Percentiles rank a stretch among this genome's conserved stretches.
Evolutionary conservation across 139 green algal species (phyloP).

Genomic region (Pleodorina starrii): DNA sequence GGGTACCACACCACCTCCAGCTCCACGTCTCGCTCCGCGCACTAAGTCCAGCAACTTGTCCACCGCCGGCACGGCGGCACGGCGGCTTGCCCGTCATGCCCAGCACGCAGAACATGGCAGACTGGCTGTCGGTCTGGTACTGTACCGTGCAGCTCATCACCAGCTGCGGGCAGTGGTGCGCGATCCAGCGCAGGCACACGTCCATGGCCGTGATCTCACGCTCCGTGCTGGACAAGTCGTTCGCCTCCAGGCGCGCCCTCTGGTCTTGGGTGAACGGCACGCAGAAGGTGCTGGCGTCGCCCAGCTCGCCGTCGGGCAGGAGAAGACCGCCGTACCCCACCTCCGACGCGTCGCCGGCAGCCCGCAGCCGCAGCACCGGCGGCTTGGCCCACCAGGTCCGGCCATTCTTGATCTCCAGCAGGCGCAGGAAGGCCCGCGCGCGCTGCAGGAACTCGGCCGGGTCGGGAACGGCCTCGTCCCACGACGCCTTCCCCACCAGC

Average conservation of each 20-base stretch:
- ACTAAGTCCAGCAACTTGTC: neutral
- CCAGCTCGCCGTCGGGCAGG: neutral
- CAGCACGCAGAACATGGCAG: neutral
- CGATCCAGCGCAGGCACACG: neutral
- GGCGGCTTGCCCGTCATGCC: neutral
- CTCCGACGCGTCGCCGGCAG: conserved; percentile 11
- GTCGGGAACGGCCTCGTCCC: neutral
- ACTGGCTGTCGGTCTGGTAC: conserved; percentile 15
- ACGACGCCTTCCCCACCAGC: neutral
- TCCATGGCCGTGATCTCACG: neutral
- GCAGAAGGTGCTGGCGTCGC: neutral
- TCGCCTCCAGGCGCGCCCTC: neutral
- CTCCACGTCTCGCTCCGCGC: neutral
- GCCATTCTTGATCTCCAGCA: neutral
- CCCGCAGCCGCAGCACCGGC: neutral
- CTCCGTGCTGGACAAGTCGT: conserved; percentile 19
- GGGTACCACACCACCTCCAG: conserved; percentile 6
- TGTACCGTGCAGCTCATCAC: neutral
- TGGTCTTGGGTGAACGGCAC: neutral
- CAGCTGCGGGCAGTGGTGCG: neutral
- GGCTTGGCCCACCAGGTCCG: neutral
- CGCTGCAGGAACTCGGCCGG: neutral
- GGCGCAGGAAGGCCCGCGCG: neutral
- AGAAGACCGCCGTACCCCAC: neutral
- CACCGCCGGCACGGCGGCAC: neutral